Percentiles rank a stretch among this genome's conserved stretches.
Evolutionary conservation across 768 basidiomycete species (phyloP).

Genomic region (Paxillus involutus): DNA sequence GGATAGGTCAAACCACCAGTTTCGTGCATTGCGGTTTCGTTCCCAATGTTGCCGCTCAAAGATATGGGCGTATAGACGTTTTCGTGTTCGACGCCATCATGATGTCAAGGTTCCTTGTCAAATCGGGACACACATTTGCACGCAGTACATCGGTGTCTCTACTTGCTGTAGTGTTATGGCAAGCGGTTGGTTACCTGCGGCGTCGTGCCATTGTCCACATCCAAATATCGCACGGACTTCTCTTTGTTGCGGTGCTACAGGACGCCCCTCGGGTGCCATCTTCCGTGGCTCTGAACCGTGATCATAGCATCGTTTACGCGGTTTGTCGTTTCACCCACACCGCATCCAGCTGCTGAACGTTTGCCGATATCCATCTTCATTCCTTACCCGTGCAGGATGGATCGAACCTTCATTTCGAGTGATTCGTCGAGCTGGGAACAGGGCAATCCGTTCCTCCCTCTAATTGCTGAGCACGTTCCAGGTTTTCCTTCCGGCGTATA

Average conservation of each 20-base stretch:
- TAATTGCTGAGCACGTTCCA: background rate
- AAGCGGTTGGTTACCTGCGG: background rate
- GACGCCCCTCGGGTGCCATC: background rate
- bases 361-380: conserved; percentile 5
- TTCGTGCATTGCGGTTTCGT: background rate
- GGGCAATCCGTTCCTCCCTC: background rate
- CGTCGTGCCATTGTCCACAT: background rate
- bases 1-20: background rate
- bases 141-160: background rate
- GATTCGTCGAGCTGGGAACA: background rate
- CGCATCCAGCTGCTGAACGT: background rate
- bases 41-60: too few species aligned
- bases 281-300: conserved; percentile 13
- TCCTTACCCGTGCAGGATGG: conserved; percentile 18
- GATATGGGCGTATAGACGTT: too few species aligned
- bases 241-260: background rate
- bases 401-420: conserved; percentile 5
- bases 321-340: background rate
- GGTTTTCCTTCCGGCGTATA: conserved; percentile 2
- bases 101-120: background rate
- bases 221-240: background rate
- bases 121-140: background rate
- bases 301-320: background rate
- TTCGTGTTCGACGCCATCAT: background rate
- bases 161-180: conserved; percentile 4